Evolutionary conservation across 176 grass and related monocot species (phyloP).

Genomic region (Elaeis guineensis): DNA sequence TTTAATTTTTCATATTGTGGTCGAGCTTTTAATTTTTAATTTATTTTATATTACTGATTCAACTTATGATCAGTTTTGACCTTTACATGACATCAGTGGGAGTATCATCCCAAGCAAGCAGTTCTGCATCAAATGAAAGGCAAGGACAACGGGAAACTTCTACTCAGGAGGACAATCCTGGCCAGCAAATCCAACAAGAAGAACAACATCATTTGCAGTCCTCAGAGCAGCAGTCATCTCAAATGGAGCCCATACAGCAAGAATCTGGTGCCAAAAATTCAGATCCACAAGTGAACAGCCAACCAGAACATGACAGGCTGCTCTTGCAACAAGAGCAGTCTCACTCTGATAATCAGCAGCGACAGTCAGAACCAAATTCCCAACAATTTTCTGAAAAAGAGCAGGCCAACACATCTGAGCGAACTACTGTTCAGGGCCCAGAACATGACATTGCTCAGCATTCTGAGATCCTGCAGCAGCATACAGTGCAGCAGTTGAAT

Average conservation of each 20-base stretch:
- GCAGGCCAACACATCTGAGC: constrained; percentile 27
- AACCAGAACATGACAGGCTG: constrained; percentile 22
- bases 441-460: constrained; percentile 4
- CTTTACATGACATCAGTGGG: constrained; percentile 28
- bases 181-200: constrained; percentile 45
- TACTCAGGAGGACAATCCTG: constrained; percentile 31
- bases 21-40: too few relatives aligned
- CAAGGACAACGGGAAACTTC: constrained; percentile 39
- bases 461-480: constrained; percentile 23
- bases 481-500: constrained; percentile 40
- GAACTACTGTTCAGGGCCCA: constrained; percentile 23
- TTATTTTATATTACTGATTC: too few relatives aligned
- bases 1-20: too few relatives aligned
- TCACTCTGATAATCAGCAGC: constrained; percentile 1
- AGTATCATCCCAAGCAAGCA: constrained; percentile 40
- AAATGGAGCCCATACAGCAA: constrained; percentile 26
- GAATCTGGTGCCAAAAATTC: constrained; percentile 14
- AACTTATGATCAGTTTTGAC: not conserved
- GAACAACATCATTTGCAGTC: constrained; percentile 27
- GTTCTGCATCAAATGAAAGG: constrained; percentile 33
- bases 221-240: constrained; percentile 27
- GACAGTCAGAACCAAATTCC: not conserved
- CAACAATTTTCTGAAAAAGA: constrained; percentile 22
- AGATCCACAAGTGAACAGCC: constrained; percentile 18
- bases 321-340: constrained; percentile 33